Evolutionary conservation across 2,329 filamentous ascomycete genomes (phyloP).

Genomic region (Microsporum audouinii): DNA sequence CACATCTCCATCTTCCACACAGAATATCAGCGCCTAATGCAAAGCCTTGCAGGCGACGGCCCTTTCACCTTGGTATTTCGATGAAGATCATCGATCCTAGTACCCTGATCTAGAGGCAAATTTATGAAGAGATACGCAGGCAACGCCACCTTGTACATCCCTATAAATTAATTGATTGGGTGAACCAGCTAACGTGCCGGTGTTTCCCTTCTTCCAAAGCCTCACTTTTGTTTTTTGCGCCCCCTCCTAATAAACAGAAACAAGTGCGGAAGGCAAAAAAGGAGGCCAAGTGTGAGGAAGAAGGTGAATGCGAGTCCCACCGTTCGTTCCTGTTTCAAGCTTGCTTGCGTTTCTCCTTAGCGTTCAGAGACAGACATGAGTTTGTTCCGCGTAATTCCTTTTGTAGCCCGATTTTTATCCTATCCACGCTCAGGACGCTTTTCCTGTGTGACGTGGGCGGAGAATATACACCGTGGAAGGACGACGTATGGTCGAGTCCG

Average conservation of each 20-base stretch:
- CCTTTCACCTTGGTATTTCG: neutral
- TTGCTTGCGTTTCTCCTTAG: neutral
- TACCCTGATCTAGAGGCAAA: neutral
- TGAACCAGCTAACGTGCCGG: neutral
- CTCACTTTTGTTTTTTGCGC: neutral
- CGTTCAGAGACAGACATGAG: neutral
- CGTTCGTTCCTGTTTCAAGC: conserved; percentile 1
- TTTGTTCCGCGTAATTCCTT: conserved; percentile 3
- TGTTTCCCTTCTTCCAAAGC: neutral
- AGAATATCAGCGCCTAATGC: neutral
- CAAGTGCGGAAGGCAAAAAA: neutral
- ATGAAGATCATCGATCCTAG: neutral
- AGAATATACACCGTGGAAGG: neutral
- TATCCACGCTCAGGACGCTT: conserved; percentile 1
- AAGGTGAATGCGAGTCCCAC: neutral
- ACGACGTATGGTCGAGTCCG: neutral
- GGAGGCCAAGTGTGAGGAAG: neutral
- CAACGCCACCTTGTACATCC: neutral
- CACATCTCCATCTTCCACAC: neutral
- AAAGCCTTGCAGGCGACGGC: neutral
- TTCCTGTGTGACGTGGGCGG: conserved; percentile 1
- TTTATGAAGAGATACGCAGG: neutral
- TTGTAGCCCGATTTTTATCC: neutral
- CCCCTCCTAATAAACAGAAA: neutral
- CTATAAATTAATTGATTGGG: neutral